A percentile compares a stretch with the other conserved stretches of the same genome.
Conservation (phyloP, 768 basidiomycete species). For the Tremella yokohamensis region DNA sequence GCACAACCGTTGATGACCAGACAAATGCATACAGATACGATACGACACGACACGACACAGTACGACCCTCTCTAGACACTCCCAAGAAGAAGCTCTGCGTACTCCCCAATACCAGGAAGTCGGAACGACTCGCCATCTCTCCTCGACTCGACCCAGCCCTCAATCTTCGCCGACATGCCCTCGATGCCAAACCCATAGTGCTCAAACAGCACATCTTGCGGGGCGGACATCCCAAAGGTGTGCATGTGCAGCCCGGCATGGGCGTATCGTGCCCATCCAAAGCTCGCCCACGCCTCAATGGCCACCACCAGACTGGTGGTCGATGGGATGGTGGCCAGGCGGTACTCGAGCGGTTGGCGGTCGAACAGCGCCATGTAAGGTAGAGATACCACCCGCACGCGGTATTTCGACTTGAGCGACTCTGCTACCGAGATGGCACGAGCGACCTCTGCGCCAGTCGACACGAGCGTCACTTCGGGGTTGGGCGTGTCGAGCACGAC, state of each 20-base stretch:
- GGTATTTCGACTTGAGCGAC: constrained; percentile 12
- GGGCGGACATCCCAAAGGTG: constrained; percentile 48
- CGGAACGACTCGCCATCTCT: constrained; percentile 9
- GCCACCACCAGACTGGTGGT: constrained; percentile 41
- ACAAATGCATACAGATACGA: too few species aligned
- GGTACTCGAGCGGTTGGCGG: constrained; percentile 33
- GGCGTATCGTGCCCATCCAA: constrained; percentile 49
- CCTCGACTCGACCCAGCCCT: constrained; percentile 22
- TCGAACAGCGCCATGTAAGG: constrained; percentile 43
- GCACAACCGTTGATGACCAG: too few species aligned
- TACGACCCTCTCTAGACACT: too few species aligned
- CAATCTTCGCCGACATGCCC: constrained; percentile 37
- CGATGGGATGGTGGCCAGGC: constrained; percentile 31
- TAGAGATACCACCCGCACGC: constrained; percentile 43
- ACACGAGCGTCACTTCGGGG: constrained; percentile 42
- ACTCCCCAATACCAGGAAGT: constrained; percentile 45
- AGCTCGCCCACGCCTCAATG: constrained; percentile 47
- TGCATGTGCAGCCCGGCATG: constrained; percentile 49
- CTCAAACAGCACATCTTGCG: constrained; percentile 40
- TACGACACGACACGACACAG: too few species aligned
- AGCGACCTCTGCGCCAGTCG: constrained; percentile 46
- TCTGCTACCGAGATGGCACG: constrained; percentile 42
- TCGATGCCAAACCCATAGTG: constrained; percentile 45
- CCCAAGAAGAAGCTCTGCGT: constrained; percentile 39
- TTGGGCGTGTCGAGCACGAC: constrained; percentile 26